Evolutionary conservation across 306 rosid species (phyloP).

Genomic region (Prosopis cineraria): DNA sequence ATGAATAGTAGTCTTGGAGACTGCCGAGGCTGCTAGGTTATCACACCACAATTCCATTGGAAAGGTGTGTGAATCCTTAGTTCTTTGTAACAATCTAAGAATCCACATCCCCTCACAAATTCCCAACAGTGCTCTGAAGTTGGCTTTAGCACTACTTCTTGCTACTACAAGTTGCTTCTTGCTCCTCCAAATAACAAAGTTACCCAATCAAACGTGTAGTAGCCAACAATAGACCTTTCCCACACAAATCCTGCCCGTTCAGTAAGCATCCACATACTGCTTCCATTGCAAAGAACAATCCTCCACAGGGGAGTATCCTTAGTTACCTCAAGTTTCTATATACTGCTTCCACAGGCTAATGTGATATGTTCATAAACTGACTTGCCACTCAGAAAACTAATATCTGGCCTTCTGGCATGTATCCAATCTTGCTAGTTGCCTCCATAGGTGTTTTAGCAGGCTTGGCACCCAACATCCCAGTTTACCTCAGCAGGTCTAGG

Average conservation of each 20-base stretch:
- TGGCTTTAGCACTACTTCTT: not conserved
- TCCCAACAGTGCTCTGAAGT: not conserved
- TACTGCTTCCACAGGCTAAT: not conserved
- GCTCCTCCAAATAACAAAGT: not conserved
- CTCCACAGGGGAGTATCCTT: not conserved
- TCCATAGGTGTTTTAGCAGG: not conserved
- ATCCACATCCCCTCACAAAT: not conserved
- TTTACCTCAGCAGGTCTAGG: not conserved
- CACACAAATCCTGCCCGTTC: not conserved
- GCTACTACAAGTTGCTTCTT: not conserved
- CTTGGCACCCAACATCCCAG: not conserved
- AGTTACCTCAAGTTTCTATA: not conserved
- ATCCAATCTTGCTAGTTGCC: not conserved
- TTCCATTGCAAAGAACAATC: not conserved
- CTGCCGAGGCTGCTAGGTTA: not conserved
- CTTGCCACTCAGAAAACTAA: not conserved
- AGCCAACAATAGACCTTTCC: not conserved
- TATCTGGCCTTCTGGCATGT: not conserved
- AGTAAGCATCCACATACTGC: not conserved
- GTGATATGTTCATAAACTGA: not conserved
- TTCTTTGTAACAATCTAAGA: not conserved
- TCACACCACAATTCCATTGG: not conserved
- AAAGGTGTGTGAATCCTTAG: not conserved
- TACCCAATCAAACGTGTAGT: not conserved
- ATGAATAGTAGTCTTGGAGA: not conserved